Evolutionary conservation across 306 rosid species (phyloP).

Genomic region (Lathyrus oleraceus): DNA sequence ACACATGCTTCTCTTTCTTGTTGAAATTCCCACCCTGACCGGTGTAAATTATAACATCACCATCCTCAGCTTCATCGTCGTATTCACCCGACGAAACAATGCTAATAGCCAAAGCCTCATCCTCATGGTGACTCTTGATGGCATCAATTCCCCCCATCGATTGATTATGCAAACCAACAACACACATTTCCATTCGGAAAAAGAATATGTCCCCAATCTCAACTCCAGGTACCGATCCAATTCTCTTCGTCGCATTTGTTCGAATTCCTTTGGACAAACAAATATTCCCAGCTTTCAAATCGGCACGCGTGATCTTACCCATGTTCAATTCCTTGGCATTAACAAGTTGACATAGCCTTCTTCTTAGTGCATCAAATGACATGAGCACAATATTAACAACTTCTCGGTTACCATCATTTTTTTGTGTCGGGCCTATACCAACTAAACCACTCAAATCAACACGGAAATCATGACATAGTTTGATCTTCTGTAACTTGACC

Average conservation of each 20-base stretch:
- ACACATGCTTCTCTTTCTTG: slow-evolving; percentile 44
- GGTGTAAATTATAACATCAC: slow-evolving; percentile 60
- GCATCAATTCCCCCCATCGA: slow-evolving; percentile 77
- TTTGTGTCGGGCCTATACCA: slow-evolving; percentile 32
- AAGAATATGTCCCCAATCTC: slow-evolving; percentile 75
- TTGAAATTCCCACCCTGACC: slow-evolving; percentile 66
- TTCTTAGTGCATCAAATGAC: slow-evolving; percentile 56
- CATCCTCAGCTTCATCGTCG: slow-evolving; percentile 57
- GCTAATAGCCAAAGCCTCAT: slow-evolving; percentile 56
- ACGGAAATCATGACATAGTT: neutral
- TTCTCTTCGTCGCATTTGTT: slow-evolving; percentile 58
- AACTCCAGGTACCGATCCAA: slow-evolving; percentile 64
- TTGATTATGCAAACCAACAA: slow-evolving; percentile 64
- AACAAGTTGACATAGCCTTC: slow-evolving; percentile 65
- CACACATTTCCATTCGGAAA: slow-evolving; percentile 62
- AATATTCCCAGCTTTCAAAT: slow-evolving; percentile 58
- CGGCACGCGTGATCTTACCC: slow-evolving; percentile 50
- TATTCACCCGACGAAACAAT: slow-evolving; percentile 72
- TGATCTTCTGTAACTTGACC: slow-evolving; percentile 39
- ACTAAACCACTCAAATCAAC: slow-evolving; percentile 38
- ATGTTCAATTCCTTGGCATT: slow-evolving; percentile 51
- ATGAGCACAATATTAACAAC: slow-evolving; percentile 49
- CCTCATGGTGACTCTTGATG: slow-evolving; percentile 42
- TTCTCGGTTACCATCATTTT: slow-evolving; percentile 55
- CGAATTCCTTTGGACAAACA: slow-evolving; percentile 61